Percentiles rank a stretch among this genome's conserved stretches.
phyloP scores from a whole-genome alignment of 768 basidiomycete species.

The Tubosaeta sp. region DNA sequence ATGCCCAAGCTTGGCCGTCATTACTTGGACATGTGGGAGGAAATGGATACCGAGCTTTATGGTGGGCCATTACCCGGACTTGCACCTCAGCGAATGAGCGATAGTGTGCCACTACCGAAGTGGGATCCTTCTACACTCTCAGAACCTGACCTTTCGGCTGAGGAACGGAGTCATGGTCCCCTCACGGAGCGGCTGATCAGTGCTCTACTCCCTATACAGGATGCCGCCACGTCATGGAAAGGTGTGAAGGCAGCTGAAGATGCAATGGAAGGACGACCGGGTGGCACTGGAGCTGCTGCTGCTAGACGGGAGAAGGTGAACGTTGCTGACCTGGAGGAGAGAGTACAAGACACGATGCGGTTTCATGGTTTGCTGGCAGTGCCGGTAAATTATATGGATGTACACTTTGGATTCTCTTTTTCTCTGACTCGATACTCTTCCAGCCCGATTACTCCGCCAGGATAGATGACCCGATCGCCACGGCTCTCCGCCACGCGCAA shows the following conservation, averaged over 20 bases:
- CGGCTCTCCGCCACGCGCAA: conserved; percentile 86
- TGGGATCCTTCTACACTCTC: conserved; percentile 82
- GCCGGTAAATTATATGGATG: conserved; percentile 50
- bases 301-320: conserved; percentile 71
- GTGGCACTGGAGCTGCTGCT: conserved; percentile 74
- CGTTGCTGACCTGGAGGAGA: conserved; percentile 73
- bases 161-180: conserved; percentile 82
- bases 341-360: conserved; percentile 72
- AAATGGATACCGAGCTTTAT: conserved; percentile 67
- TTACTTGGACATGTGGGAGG: conserved; percentile 91
- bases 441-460: conserved; percentile 73
- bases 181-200: conserved; percentile 82
- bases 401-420: conserved; percentile 1
- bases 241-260: conserved; percentile 82
- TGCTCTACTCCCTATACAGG: conserved; percentile 67
- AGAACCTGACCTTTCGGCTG: conserved; percentile 64
- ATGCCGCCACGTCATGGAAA: conserved; percentile 55
- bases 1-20: conserved; percentile 84
- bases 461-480: conserved; percentile 92
- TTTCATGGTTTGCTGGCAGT: conserved; percentile 67
- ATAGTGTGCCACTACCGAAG: conserved; percentile 46
- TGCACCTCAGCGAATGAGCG: conserved; percentile 34
- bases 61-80: conserved; percentile 40
- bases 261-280: conserved; percentile 79
- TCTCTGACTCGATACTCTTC: conserved; percentile 19